Evolutionary conservation across 148 eudicot genomes (phyloP).

Genomic region (Rhododendron mucronatum): DNA sequence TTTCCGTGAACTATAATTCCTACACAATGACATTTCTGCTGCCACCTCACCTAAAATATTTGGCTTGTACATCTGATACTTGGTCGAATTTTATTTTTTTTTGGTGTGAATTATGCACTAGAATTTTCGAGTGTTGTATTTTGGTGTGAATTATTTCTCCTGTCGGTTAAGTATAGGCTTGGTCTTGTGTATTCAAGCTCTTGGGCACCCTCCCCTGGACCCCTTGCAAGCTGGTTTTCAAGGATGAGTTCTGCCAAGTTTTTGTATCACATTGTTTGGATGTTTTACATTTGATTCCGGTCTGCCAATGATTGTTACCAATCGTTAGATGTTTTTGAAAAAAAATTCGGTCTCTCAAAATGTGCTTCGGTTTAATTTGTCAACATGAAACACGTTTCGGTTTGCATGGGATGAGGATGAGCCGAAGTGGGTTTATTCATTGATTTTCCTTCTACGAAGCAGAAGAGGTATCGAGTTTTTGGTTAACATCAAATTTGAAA

Average conservation of each 20-base stretch:
- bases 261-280: neutral
- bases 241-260: neutral
- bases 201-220: neutral
- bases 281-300: neutral
- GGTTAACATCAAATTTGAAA: neutral
- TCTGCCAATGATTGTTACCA: neutral
- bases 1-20: neutral
- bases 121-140: neutral
- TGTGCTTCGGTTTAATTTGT: neutral
- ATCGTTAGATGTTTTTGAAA: neutral
- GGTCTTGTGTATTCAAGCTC: neutral
- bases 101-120: neutral
- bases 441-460: neutral
- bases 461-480: neutral
- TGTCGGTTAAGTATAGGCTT: neutral
- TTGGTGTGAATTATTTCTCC: too few species aligned
- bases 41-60: slow-evolving; percentile 39
- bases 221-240: neutral
- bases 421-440: neutral
- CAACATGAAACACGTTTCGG: neutral
- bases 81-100: neutral
- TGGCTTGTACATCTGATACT: neutral
- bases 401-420: neutral
- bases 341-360: neutral
- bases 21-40: neutral